These are phyloP conservation scores for Chlorociboria aeruginascens DNA, from an alignment of 495 filamentous ascomycete species.

Conservation along the genomic window DNA sequence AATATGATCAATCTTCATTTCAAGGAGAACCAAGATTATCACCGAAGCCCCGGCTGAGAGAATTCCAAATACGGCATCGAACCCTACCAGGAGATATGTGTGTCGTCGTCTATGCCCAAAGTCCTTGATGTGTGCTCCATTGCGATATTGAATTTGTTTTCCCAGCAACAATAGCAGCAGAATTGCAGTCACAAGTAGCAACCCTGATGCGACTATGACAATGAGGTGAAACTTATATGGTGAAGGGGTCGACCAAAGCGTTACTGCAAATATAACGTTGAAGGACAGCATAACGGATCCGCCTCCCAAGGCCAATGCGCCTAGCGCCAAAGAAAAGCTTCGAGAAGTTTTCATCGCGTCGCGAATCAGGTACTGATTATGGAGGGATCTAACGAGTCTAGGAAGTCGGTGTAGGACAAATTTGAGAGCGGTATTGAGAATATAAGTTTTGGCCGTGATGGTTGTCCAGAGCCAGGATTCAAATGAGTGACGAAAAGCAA, in stretches of 20 bases:
- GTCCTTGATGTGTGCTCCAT: conserved; percentile 15
- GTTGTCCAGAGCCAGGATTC: conserved; percentile 1
- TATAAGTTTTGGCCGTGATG: neutral
- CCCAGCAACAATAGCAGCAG: conserved; percentile 11
- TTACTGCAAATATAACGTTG: conserved; percentile 21
- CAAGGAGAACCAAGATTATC: conserved; percentile 18
- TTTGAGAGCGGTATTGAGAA: neutral
- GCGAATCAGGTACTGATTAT: neutral
- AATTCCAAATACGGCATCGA: conserved; percentile 9
- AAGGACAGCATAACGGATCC: conserved; percentile 19
- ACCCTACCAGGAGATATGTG: conserved; percentile 15
- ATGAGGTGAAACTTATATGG: conserved; percentile 6
- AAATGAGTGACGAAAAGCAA: conserved; percentile 19
- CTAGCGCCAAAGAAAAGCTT: conserved; percentile 13
- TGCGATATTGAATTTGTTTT: conserved; percentile 13
- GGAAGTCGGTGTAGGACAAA: conserved; percentile 3
- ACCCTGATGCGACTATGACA: conserved; percentile 19
- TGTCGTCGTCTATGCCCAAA: conserved; percentile 15
- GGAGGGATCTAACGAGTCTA: neutral
- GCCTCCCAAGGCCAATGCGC: conserved; percentile 17
- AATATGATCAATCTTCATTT: conserved; percentile 6
- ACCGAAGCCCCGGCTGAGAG: conserved; percentile 11
- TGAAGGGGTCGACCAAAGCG: conserved; percentile 9
- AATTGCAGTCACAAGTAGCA: conserved; percentile 12
- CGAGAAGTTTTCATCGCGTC: conserved; percentile 8